A percentile compares a stretch with the other conserved stretches of the same genome.
Evolutionary conservation across 1,284 basidiomycete species (phyloP).

Genomic region (Somion occarium): DNA sequence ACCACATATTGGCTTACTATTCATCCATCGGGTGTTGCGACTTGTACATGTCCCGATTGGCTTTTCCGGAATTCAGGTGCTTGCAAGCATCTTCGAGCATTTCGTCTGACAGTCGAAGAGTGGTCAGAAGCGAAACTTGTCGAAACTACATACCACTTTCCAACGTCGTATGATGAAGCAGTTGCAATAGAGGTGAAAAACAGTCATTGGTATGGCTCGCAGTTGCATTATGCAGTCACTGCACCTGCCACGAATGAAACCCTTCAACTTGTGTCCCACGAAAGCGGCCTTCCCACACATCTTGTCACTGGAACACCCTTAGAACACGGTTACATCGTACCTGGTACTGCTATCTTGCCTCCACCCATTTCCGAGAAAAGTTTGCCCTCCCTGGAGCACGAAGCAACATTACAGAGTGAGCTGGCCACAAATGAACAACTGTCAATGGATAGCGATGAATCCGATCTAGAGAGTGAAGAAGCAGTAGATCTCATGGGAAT

Average conservation of each 20-base stretch:
- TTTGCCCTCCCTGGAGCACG: neutral
- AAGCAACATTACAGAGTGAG: neutral
- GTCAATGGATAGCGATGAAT: neutral
- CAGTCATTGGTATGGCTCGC: constrained; percentile 2
- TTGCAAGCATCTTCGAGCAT: constrained; percentile 10
- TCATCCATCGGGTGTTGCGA: constrained; percentile 4
- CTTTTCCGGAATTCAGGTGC: constrained; percentile 1
- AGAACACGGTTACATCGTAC: neutral
- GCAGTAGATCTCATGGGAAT: too few species aligned
- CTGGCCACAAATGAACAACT: neutral
- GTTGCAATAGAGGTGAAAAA: neutral
- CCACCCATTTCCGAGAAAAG: neutral
- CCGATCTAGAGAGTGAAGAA: too few species aligned
- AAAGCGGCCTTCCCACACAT: neutral
- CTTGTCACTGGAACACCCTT: neutral
- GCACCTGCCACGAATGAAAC: too few species aligned
- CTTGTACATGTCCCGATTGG: constrained; percentile 9
- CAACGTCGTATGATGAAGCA: neutral
- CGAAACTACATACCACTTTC: neutral
- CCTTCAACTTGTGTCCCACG: neutral
- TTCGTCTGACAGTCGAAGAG: neutral
- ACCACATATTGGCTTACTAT: constrained; percentile 5
- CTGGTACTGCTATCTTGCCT: neutral
- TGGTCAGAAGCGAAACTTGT: neutral
- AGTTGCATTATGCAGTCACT: constrained; percentile 1